Conservation (phyloP, 2,329 filamentous ascomycete genomes). For the Trichophyton verrucosum region DNA sequence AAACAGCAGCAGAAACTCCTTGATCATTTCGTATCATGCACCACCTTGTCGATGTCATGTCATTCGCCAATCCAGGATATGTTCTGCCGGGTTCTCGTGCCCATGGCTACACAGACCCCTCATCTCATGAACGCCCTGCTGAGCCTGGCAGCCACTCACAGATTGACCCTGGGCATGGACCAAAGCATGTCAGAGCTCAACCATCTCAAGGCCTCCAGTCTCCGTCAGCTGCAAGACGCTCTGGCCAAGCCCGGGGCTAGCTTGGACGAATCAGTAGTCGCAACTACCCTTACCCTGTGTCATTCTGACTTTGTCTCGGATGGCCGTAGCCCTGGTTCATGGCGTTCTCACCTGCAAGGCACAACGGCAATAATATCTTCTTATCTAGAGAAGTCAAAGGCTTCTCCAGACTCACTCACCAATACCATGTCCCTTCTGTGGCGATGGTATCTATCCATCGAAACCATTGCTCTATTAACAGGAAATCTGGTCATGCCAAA, state of each 20-base stretch:
- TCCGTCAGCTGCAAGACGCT: conserved; percentile 10
- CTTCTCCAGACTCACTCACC: conserved; percentile 2
- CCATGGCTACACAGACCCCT: conserved; percentile 15
- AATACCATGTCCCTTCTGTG: conserved; percentile 11
- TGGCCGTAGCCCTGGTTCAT: conserved; percentile 12
- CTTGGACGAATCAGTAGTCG: conserved; percentile 12
- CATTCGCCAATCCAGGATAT: conserved; percentile 15
- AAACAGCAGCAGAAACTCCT: conserved; percentile 11
- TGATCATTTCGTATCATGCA: conserved; percentile 26
- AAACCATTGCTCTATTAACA: conserved; percentile 12
- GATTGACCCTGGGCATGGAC: conserved; percentile 27
- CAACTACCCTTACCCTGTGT: conserved; percentile 13
- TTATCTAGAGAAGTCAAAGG: conserved; percentile 9
- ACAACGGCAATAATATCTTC: conserved; percentile 12
- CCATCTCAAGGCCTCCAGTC: conserved; percentile 7
- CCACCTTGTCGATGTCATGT: conserved; percentile 21
- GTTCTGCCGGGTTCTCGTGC: conserved; percentile 14
- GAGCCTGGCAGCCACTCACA: conserved; percentile 15
- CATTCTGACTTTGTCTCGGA: conserved; percentile 13
- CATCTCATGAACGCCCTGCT: conserved; percentile 14
- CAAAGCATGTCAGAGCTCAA: conserved; percentile 18
- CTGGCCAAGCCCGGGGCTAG: conserved; percentile 6
- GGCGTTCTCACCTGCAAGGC: conserved; percentile 14
- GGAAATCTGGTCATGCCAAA: conserved; percentile 12
- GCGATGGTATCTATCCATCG: conserved; percentile 15